Evolutionary conservation across 2,329 filamentous ascomycete species (phyloP), one percentile per base, ranked within the genome.

Genomic region (Orbilia brochopaga): DNA sequence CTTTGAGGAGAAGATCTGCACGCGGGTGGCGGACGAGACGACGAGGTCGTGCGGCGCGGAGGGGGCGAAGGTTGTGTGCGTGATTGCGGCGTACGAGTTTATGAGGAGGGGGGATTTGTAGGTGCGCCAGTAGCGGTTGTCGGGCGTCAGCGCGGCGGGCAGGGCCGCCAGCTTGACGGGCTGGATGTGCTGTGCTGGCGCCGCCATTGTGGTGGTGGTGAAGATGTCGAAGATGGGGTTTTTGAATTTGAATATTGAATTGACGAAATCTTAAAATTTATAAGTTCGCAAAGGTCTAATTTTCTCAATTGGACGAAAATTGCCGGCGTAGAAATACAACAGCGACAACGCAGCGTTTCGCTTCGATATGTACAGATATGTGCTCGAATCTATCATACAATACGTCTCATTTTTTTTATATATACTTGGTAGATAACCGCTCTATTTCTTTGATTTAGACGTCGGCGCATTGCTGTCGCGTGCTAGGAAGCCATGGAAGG

Each of bases 111-210:
- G 90, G 76, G 92, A 94, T 81, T 91, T 92, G 83, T 99, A 99
- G 11, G 90, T 89, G 78, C 89, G 90, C 95, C 95, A 99, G 84
- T 97, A 97, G 75, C 88, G 86, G 81, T 97, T 92, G 82, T 99
- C 94, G 32, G 92, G 88, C 4, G 93, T 96, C 53, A 93, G 82
- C 21, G 74, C 66, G 60, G 91, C 89, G 65, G 92, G 92, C 56
- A 91, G 90, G 74, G 90, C 85, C 65, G 93, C 88, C 78, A 95
- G 85, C 84, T 91, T 95, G 78, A 95, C 83, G 79, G 88, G 88
- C 79, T 88, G 87, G 75, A 96, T 83, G 73, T 90, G 89, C 80
- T 87, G 86, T 77, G 96, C 90, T 82, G 91, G 88, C 78, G 92
- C 90, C 77, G 92, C 92, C 92, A 96, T 96, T 30, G 17, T 61